A percentile compares a stretch with the other conserved stretches of the same genome.
Evolutionary conservation across 2,329 filamentous ascomycete species (phyloP).

Genomic region (Stachybotrys elegans): DNA sequence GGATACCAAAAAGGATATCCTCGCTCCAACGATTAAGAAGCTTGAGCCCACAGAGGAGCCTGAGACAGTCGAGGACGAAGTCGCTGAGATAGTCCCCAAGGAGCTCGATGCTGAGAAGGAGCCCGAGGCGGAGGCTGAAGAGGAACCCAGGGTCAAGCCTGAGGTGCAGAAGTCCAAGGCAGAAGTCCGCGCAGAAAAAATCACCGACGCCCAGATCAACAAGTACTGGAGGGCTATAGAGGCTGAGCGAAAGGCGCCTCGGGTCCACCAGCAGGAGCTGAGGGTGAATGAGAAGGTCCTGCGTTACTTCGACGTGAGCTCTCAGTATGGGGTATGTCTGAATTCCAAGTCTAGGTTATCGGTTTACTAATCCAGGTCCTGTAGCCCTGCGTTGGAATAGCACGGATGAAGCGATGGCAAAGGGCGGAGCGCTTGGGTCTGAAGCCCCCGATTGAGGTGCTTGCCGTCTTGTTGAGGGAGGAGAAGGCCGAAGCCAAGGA

Average conservation of each 20-base stretch:
- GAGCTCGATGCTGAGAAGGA: conserved; percentile 15
- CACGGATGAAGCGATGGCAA: conserved; percentile 79
- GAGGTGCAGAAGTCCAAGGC: conserved; percentile 39
- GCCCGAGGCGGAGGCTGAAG: conserved; percentile 18
- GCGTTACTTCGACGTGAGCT: conserved; percentile 87
- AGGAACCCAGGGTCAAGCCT: conserved; percentile 13
- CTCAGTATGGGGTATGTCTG: conserved; percentile 83
- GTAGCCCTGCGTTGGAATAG: conserved; percentile 83
- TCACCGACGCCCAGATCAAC: conserved; percentile 65
- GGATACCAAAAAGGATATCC: conserved; percentile 39
- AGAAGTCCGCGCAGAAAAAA: conserved; percentile 55
- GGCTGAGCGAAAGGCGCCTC: conserved; percentile 57
- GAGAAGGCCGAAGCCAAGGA: conserved; percentile 49
- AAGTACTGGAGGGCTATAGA: conserved; percentile 76
- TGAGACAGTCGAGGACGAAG: conserved; percentile 12
- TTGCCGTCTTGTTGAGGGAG: conserved; percentile 76
- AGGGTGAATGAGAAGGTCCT: conserved; percentile 77
- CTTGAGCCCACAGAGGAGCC: conserved; percentile 18
- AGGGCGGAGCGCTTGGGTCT: conserved; percentile 78
- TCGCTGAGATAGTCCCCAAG: conserved; percentile 16
- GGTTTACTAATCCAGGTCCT: no score
- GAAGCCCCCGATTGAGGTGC: conserved; percentile 83
- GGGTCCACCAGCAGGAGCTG: conserved; percentile 74
- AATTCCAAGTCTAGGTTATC: no score
- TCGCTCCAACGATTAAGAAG: conserved; percentile 28